Conservation (phyloP, 495 filamentous ascomycete genomes). For the Evansstolkia leycettana region DNA sequence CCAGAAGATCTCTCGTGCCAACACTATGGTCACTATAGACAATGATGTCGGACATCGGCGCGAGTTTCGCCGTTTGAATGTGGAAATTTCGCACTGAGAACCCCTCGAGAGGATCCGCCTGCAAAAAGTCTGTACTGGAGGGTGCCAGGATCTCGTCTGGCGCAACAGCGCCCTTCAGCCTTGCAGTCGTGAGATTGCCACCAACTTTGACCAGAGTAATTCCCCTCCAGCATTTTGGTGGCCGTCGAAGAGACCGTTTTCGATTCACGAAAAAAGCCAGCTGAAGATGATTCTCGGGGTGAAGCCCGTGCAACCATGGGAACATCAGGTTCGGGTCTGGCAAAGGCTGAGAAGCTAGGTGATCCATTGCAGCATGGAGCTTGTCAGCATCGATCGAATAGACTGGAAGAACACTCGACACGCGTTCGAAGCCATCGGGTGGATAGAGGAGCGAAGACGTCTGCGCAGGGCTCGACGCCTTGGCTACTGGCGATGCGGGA, state of each 20-base stretch:
- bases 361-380: constrained; percentile 60
- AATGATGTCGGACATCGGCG: constrained; percentile 80
- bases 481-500: constrained; percentile 37
- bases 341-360: constrained; percentile 61
- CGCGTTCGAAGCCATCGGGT: constrained; percentile 46
- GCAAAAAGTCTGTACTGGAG: constrained; percentile 25
- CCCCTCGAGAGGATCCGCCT: constrained; percentile 73
- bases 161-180: constrained; percentile 74
- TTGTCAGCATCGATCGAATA: constrained; percentile 59
- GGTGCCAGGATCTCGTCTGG: constrained; percentile 62
- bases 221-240: constrained; percentile 69
- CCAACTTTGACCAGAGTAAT: constrained; percentile 84
- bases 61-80: constrained; percentile 84
- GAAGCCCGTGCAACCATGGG: constrained; percentile 97
- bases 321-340: constrained; percentile 78
- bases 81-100: constrained; percentile 89
- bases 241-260: constrained; percentile 54
- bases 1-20: constrained; percentile 40
- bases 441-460: constrained; percentile 63
- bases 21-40: constrained; percentile 68
- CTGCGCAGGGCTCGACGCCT: constrained; percentile 31
- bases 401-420: constrained; percentile 47
- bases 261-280: constrained; percentile 76
- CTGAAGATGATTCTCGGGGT: constrained; percentile 78
- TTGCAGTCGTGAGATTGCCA: constrained; percentile 59